These are phyloP conservation scores for Lotmaria passim DNA, from an alignment of 208 protist genomes.

Conservation along the genomic window DNA sequence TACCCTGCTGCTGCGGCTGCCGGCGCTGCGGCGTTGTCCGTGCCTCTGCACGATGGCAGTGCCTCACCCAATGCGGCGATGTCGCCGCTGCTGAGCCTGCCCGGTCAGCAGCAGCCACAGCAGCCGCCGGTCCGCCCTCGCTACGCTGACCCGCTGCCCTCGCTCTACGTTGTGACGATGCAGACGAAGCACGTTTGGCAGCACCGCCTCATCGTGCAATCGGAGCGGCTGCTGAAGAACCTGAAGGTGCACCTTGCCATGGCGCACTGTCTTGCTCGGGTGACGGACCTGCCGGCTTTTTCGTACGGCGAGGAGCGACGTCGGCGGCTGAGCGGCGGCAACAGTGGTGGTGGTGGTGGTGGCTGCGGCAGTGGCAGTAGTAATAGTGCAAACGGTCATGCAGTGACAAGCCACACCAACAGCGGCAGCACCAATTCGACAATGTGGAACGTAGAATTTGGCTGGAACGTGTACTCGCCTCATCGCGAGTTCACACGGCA, in stretches of 20 bases:
- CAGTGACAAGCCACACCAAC: background rate
- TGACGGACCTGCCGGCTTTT: conserved; percentile 66
- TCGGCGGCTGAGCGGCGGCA: conserved; percentile 1
- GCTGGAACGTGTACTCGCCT: conserved; percentile 79
- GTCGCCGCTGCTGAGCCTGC: conserved; percentile 9
- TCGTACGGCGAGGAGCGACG: conserved; percentile 20
- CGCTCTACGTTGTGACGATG: conserved; percentile 46
- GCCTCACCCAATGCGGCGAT: background rate
- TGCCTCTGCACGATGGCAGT: background rate
- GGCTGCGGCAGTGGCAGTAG: conserved; percentile 5
- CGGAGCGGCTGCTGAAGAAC: conserved; percentile 32
- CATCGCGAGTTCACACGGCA: conserved; percentile 62
- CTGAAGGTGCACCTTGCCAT: conserved; percentile 32
- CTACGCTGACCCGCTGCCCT: conserved; percentile 14
- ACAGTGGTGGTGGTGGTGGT: too few species aligned
- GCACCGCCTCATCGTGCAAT: conserved; percentile 37
- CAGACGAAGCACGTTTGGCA: conserved; percentile 56
- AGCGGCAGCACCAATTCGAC: conserved; percentile 2
- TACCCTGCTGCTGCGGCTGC: background rate
- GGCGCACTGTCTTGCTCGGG: conserved; percentile 18
- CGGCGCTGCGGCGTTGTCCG: background rate
- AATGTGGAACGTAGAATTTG: conserved; percentile 61
- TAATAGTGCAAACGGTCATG: conserved; percentile 5
- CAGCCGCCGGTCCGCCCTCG: conserved; percentile 17
- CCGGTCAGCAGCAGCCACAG: conserved; percentile 4